phyloP scores from a whole-genome alignment of 1,139 yeast species.

The Pichia inconspicua region DNA sequence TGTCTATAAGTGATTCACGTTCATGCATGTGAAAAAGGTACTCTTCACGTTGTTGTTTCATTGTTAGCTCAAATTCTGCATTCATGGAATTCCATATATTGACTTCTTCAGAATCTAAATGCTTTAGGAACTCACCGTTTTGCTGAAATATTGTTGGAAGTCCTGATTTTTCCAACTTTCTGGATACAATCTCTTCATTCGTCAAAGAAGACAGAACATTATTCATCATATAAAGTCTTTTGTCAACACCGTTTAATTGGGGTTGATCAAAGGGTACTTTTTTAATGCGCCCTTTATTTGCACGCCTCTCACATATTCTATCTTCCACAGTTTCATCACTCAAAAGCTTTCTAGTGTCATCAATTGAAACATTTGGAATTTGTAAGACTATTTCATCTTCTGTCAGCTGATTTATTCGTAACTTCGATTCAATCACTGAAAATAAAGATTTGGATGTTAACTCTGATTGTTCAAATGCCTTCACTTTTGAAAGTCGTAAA shows the following conservation, averaged over 20 bases:
- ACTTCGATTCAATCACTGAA: conserved; percentile 14
- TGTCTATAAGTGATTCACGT: neutral
- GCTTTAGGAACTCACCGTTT: conserved; percentile 21
- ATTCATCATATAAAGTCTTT: conserved; percentile 22
- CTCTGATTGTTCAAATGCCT: conserved; percentile 34
- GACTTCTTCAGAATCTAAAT: conserved; percentile 24
- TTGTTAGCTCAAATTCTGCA: conserved; percentile 25
- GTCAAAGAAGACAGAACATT: conserved; percentile 23
- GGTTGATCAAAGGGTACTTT: conserved; percentile 4
- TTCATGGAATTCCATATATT: conserved; percentile 26
- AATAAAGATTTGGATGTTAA: conserved; percentile 27
- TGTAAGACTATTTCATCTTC: conserved; percentile 16
- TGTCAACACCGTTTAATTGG: conserved; percentile 12
- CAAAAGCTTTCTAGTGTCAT: conserved; percentile 15
- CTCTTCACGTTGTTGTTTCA: conserved; percentile 8
- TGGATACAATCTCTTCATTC: conserved; percentile 18
- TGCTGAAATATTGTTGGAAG: conserved; percentile 23
- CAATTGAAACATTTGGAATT: conserved; percentile 23
- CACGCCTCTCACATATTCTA: neutral
- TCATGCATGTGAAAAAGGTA: neutral
- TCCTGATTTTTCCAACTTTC: conserved; percentile 18
- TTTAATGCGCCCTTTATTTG: neutral
- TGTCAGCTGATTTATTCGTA: conserved; percentile 1
- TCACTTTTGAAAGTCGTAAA: conserved; percentile 30
- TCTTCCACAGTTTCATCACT: conserved; percentile 9